Percentiles rank a stretch among this genome's conserved stretches.
These are phyloP conservation scores for Groenewaldozyma sp. DNA, from an alignment of 1,139 yeast genomes.

Conservation along the genomic window DNA sequence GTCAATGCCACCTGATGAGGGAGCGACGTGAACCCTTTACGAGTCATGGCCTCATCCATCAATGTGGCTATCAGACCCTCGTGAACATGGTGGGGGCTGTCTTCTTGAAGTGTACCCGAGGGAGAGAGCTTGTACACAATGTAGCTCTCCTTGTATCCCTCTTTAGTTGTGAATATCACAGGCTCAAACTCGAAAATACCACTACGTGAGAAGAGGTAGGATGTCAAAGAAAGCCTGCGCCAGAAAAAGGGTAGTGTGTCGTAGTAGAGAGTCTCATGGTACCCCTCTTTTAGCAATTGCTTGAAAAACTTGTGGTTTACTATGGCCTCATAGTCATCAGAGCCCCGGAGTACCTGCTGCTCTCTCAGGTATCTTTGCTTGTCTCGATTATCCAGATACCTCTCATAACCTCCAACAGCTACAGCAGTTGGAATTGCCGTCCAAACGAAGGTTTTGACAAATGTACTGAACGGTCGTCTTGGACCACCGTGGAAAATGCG, in stretches of 20 bases:
- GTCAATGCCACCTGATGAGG: conserved; percentile 83
- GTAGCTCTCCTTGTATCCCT: conserved; percentile 15
- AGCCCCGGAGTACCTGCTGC: conserved; percentile 2
- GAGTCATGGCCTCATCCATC: conserved; percentile 78
- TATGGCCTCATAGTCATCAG: conserved; percentile 14
- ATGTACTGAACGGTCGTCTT: background rate
- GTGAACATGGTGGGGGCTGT: conserved; percentile 58
- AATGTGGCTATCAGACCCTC: conserved; percentile 80
- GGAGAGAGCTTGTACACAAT: conserved; percentile 62
- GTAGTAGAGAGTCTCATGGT: conserved; percentile 17
- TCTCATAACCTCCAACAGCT: conserved; percentile 4
- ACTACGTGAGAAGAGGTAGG: conserved; percentile 20
- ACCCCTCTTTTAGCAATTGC: conserved; percentile 13
- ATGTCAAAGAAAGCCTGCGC: conserved; percentile 20
- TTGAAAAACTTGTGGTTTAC: conserved; percentile 17
- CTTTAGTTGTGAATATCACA: conserved; percentile 17
- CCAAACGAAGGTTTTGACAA: background rate
- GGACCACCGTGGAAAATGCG: background rate
- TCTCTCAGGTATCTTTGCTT: conserved; percentile 1
- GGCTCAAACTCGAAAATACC: conserved; percentile 24
- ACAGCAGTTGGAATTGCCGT: conserved; percentile 2
- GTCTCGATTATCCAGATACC: conserved; percentile 4
- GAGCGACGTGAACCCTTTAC: conserved; percentile 75
- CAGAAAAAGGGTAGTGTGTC: conserved; percentile 21
- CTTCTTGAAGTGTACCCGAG: conserved; percentile 11